phyloP scores from a whole-genome alignment of 306 rosid species.

The Begonia fuchsioides region DNA sequence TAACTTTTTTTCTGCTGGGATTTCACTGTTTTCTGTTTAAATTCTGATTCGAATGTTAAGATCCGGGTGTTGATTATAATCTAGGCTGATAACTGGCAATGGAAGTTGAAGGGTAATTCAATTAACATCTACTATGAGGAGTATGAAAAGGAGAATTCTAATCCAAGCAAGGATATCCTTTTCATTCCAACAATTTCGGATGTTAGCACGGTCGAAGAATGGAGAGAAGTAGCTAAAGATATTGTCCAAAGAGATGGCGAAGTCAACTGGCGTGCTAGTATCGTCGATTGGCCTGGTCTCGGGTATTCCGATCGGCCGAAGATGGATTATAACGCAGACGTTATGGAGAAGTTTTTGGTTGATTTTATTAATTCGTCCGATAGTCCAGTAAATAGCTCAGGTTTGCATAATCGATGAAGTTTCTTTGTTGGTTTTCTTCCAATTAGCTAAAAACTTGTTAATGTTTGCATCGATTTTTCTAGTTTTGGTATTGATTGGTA shows the following conservation, averaged over 20 bases:
- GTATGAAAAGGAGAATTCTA: constrained; percentile 40
- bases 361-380: constrained; percentile 68
- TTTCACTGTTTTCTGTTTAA: background rate
- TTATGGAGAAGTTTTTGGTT: constrained; percentile 66
- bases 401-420: constrained; percentile 15
- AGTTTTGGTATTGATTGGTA: no score
- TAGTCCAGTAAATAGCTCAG: constrained; percentile 55
- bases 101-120: constrained; percentile 61
- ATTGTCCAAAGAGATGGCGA: constrained; percentile 47
- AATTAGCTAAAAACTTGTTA: no score
- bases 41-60: background rate
- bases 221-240: constrained; percentile 74
- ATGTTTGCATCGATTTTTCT: no score
- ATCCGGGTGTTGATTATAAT: constrained; percentile 8
- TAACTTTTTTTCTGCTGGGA: constrained; percentile 5
- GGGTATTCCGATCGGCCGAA: constrained; percentile 88
- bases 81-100: constrained; percentile 78
- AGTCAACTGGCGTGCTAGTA: constrained; percentile 62
- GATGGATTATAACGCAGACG: constrained; percentile 74
- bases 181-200: constrained; percentile 91
- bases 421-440: no score
- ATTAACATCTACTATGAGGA: constrained; percentile 80
- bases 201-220: constrained; percentile 94
- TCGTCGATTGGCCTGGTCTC: constrained; percentile 96
- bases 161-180: constrained; percentile 53